phyloP scores from a whole-genome alignment of 345 rosid species.

The Camelina neglecta region DNA sequence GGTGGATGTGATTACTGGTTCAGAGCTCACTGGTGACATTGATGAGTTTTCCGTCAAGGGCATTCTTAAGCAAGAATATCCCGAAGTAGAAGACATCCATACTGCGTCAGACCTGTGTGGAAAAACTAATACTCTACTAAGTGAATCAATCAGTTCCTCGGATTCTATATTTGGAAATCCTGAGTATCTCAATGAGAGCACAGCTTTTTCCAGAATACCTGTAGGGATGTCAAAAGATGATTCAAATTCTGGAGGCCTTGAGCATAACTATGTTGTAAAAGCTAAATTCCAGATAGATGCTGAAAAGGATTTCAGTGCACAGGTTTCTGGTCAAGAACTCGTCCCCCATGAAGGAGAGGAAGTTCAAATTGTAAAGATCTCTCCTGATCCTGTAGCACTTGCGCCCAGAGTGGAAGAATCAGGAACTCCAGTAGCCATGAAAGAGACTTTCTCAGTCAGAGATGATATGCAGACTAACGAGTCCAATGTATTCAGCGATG shows the following conservation, averaged over 20 bases:
- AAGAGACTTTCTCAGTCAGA: constrained; percentile 36
- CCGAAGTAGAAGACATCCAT: constrained; percentile 24
- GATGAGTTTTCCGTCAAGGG: constrained; percentile 35
- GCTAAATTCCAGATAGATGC: constrained; percentile 28
- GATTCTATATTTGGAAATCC: constrained; percentile 18
- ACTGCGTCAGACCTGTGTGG: constrained; percentile 32
- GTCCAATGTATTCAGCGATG: constrained; percentile 25
- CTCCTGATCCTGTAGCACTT: constrained; percentile 28
- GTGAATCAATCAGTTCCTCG: constrained; percentile 32
- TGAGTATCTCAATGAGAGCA: constrained; percentile 32
- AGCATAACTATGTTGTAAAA: constrained; percentile 35
- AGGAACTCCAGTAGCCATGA: constrained; percentile 27
- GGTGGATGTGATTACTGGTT: constrained; percentile 35
- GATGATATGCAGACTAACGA: constrained; percentile 39
- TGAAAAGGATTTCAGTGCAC: constrained; percentile 35
- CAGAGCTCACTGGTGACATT: constrained; percentile 35
- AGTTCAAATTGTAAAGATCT: constrained; percentile 35
- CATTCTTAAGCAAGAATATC: constrained; percentile 39
- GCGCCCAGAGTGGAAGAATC: constrained; percentile 38
- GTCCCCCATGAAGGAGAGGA: constrained; percentile 32
- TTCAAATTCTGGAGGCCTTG: constrained; percentile 6
- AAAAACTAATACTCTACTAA: constrained; percentile 19
- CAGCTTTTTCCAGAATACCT: constrained; percentile 23
- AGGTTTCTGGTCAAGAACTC: constrained; percentile 39
- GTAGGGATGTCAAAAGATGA: constrained; percentile 25